Conservation (phyloP, 768 basidiomycete genomes). For the Vararia minispora region DNA sequence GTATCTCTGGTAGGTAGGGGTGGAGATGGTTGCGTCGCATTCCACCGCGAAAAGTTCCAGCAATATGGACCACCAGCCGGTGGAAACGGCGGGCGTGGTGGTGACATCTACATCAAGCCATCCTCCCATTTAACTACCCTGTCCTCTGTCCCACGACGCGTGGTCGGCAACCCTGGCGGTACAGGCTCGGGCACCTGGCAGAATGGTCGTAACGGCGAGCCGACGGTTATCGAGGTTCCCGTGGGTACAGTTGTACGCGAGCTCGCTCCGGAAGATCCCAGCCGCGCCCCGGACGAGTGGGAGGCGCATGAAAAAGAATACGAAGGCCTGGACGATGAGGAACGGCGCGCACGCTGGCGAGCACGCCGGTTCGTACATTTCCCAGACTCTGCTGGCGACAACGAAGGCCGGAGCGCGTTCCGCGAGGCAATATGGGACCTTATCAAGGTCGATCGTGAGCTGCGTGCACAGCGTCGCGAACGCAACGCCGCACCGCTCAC, state of each 20-base stretch:
- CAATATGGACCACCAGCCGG: slow-evolving; percentile 86
- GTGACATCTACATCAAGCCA: slow-evolving; percentile 77
- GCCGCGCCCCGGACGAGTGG: slow-evolving; percentile 57
- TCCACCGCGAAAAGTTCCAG: slow-evolving; percentile 82
- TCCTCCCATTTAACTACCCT: slow-evolving; percentile 71
- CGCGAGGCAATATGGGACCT: slow-evolving; percentile 55
- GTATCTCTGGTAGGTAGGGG: slow-evolving; percentile 52
- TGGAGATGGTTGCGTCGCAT: slow-evolving; percentile 87
- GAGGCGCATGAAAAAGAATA: slow-evolving; percentile 59
- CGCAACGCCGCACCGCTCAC: slow-evolving; percentile 31
- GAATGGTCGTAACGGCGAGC: slow-evolving; percentile 66
- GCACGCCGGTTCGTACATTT: slow-evolving; percentile 74
- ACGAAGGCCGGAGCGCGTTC: slow-evolving; percentile 54
- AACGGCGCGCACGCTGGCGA: slow-evolving; percentile 48
- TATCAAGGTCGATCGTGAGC: slow-evolving; percentile 51
- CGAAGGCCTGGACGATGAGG: slow-evolving; percentile 32
- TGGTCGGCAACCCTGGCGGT: slow-evolving; percentile 54
- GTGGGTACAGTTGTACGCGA: slow-evolving; percentile 84
- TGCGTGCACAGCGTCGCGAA: slow-evolving; percentile 34
- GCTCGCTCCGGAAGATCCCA: slow-evolving; percentile 52
- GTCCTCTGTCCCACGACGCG: slow-evolving; percentile 53
- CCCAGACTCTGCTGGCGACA: slow-evolving; percentile 51
- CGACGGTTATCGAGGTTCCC: slow-evolving; percentile 72
- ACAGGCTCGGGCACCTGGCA: slow-evolving; percentile 82
- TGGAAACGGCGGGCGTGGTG: slow-evolving; percentile 85